phyloP scores from a whole-genome alignment of 2,329 filamentous ascomycete species.

The Daldinia sp. region DNA sequence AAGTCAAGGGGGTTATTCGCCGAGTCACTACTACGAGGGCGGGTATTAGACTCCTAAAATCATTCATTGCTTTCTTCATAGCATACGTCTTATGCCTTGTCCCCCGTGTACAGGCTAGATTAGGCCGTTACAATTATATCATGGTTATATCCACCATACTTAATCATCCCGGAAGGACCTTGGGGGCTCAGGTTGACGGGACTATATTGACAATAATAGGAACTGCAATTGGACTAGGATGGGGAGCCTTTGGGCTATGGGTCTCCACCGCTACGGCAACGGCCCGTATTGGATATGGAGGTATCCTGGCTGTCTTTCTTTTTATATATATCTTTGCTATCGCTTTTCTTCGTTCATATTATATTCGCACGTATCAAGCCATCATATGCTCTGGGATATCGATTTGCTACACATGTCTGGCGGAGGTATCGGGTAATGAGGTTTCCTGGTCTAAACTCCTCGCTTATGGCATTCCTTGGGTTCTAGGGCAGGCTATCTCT shows the following conservation, averaged over 20 bases:
- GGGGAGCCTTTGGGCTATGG: conserved; percentile 63
- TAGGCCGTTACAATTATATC: conserved; percentile 64
- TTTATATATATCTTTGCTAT: conserved; percentile 60
- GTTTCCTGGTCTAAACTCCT: conserved; percentile 61
- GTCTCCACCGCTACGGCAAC: conserved; percentile 59
- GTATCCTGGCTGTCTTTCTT: conserved; percentile 63
- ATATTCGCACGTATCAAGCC: conserved; percentile 64
- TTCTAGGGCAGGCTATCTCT: conserved; percentile 62
- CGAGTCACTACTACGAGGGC: conserved; percentile 57
- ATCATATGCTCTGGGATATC: conserved; percentile 64
- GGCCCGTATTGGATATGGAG: conserved; percentile 60
- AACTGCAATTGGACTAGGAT: conserved; percentile 61
- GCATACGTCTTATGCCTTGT: conserved; percentile 65
- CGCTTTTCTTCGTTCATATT: conserved; percentile 63
- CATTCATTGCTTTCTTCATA: conserved; percentile 64
- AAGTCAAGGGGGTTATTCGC: conserved; percentile 51
- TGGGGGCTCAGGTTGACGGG: conserved; percentile 67
- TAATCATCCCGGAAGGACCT: conserved; percentile 64
- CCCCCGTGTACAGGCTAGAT: conserved; percentile 56
- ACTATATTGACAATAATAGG: conserved; percentile 61
- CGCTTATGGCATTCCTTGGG: conserved; percentile 63
- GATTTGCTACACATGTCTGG: conserved; percentile 61
- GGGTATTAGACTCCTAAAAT: conserved; percentile 61
- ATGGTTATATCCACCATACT: conserved; percentile 65
- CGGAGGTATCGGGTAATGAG: conserved; percentile 53